phyloP scores from a whole-genome alignment of 768 basidiomycete genomes.

The Boletus rubropictus region DNA sequence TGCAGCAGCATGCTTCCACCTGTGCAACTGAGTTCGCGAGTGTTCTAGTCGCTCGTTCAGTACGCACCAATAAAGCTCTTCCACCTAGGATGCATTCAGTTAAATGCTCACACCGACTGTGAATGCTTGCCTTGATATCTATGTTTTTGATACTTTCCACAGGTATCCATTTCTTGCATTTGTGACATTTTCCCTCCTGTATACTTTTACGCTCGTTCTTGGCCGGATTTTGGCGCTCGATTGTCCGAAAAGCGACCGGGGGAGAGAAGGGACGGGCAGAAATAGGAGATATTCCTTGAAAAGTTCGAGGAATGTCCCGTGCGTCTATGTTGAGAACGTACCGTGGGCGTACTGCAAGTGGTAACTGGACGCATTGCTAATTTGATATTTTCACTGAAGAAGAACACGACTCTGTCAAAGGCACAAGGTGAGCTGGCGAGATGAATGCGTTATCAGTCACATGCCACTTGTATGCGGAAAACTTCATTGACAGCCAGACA shows the following conservation, averaged over 20 bases:
- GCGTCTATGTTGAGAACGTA: constrained; percentile 25
- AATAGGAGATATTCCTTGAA: constrained; percentile 61
- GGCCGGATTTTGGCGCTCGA: constrained; percentile 39
- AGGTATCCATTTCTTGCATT: constrained; percentile 65
- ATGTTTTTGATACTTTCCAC: constrained; percentile 71
- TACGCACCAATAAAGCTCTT: constrained; percentile 72
- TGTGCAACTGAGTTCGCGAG: constrained; percentile 21
- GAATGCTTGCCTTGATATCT: constrained; percentile 55
- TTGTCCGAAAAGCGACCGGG: constrained; percentile 55
- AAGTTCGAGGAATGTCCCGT: constrained; percentile 1
- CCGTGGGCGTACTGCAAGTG: constrained; percentile 81
- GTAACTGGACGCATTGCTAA: constrained; percentile 43
- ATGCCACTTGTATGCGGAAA: constrained; percentile 78
- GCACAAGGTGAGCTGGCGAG: constrained; percentile 2
- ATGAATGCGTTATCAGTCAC: constrained; percentile 18
- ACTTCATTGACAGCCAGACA: constrained; percentile 74
- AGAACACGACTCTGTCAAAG: constrained; percentile 16
- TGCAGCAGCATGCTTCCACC: constrained; percentile 81
- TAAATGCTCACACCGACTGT: not conserved
- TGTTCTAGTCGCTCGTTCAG: not conserved
- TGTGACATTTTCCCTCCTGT: constrained; percentile 73
- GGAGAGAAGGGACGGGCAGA: constrained; percentile 74
- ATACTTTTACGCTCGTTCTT: constrained; percentile 58
- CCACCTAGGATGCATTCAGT: constrained; percentile 41
- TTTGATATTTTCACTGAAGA: constrained; percentile 4